Conservation (phyloP, 208 protist genomes). For the Leishmania amazonensis region DNA sequence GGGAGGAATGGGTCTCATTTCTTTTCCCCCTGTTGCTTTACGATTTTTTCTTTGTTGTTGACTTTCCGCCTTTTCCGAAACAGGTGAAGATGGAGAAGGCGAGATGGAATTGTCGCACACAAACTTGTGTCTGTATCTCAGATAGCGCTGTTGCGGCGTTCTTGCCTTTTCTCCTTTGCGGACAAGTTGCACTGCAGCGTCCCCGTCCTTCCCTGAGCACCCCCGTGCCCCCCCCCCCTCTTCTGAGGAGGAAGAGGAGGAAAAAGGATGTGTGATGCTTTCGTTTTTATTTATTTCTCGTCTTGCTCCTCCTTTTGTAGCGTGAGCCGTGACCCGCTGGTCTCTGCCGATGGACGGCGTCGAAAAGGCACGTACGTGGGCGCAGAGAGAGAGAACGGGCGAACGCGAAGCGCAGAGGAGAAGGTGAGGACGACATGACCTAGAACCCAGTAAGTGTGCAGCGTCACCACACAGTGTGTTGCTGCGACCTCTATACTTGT, state of each 20-base stretch:
- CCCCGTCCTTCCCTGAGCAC: background rate
- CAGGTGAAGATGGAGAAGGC: background rate
- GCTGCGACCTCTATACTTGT: background rate
- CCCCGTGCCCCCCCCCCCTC: too few relatives aligned
- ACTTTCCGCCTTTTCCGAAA: background rate
- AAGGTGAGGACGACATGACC: background rate
- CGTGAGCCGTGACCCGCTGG: background rate
- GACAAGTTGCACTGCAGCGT: background rate
- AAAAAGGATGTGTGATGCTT: background rate
- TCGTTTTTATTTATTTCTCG: too few relatives aligned
- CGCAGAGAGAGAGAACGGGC: background rate
- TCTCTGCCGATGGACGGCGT: background rate
- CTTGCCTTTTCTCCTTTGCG: background rate
- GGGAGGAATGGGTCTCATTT: background rate
- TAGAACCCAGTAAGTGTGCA: background rate
- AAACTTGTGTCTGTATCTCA: background rate
- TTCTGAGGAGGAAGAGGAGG: background rate
- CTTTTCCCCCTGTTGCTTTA: background rate
- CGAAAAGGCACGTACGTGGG: background rate
- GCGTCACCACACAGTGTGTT: constrained; percentile 5
- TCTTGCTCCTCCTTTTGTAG: background rate
- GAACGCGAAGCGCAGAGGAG: background rate
- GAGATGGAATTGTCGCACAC: background rate
- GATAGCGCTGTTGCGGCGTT: background rate
- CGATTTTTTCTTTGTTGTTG: background rate